Percentiles rank a stretch among this genome's conserved stretches.
These are phyloP conservation scores for Ganoderma sp. DNA, from an alignment of 1,284 basidiomycete species.

Conservation along the genomic window DNA sequence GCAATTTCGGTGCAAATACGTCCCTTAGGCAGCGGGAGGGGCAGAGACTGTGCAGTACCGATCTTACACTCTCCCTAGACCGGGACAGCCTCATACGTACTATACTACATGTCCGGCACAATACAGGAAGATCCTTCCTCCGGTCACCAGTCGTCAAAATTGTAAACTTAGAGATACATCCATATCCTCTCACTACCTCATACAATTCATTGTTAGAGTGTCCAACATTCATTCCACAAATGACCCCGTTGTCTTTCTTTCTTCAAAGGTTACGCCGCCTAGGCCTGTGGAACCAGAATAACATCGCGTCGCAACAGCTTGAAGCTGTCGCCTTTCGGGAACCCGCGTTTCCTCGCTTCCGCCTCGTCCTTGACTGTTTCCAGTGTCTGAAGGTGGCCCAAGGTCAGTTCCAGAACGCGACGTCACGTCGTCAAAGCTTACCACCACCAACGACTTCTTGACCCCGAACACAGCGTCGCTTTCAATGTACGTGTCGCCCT, in stretches of 20 bases:
- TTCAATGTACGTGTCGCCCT: constrained; percentile 67
- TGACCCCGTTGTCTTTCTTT: constrained; percentile 28
- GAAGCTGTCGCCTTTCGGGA: constrained; percentile 64
- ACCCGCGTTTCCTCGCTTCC: constrained; percentile 64
- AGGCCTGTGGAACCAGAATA: constrained; percentile 61
- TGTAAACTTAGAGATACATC: too few relatives aligned
- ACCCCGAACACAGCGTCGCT: constrained; percentile 85
- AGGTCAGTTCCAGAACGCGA: constrained; percentile 1
- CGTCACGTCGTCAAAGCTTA: constrained; percentile 42
- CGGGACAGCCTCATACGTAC: too few relatives aligned
- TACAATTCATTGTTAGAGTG: neutral
- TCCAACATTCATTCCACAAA: neutral
- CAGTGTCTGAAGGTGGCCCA: constrained; percentile 47
- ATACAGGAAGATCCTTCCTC: too few relatives aligned
- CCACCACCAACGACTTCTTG: constrained; percentile 66
- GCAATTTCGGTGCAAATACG: too few relatives aligned
- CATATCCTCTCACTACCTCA: neutral
- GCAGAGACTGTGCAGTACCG: too few relatives aligned
- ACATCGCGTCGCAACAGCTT: constrained; percentile 67
- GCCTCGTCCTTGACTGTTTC: constrained; percentile 56
- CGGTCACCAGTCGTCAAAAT: too few relatives aligned
- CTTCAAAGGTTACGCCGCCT: constrained; percentile 45
- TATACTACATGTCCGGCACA: too few relatives aligned
- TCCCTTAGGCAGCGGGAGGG: too few relatives aligned
- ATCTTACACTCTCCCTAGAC: too few relatives aligned